These are phyloP conservation scores for Cenococcum geophilum DNA, from an alignment of 495 filamentous ascomycete genomes.

Conservation along the genomic window DNA sequence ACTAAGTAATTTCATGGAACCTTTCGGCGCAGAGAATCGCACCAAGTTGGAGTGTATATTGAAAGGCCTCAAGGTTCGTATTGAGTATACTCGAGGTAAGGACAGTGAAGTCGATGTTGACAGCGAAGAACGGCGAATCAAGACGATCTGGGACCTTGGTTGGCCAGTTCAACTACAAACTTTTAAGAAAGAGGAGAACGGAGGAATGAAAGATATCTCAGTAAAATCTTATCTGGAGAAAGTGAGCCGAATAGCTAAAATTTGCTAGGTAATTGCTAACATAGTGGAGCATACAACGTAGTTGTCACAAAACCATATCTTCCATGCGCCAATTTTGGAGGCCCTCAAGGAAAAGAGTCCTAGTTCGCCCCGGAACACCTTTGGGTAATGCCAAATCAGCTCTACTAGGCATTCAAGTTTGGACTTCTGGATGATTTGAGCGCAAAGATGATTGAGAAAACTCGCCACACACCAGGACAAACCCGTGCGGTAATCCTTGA, in stretches of 20 bases:
- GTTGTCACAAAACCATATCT: too few relatives aligned
- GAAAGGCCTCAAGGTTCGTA: neutral
- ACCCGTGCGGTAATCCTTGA: neutral
- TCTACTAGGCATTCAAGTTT: neutral
- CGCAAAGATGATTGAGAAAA: neutral
- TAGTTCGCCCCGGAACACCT: too few relatives aligned
- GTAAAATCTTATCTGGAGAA: too few relatives aligned
- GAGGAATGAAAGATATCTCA: too few relatives aligned
- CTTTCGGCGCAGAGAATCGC: neutral
- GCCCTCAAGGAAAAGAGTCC: too few relatives aligned
- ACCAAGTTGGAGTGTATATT: neutral
- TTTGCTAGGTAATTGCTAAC: too few relatives aligned
- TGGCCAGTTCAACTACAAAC: neutral
- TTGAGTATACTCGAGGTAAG: neutral
- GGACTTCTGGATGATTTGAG: too few relatives aligned
- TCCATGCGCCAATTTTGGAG: too few relatives aligned
- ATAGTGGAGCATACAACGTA: too few relatives aligned
- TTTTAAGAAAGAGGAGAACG: neutral
- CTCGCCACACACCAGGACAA: neutral
- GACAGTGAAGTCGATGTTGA: neutral
- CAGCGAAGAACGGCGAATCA: neutral
- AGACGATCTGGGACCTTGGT: neutral
- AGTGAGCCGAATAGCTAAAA: too few relatives aligned
- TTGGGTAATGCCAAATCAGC: too few relatives aligned
- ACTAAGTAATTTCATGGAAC: slow-evolving; percentile 1